Percentiles rank a stretch among this genome's conserved stretches.
Evolutionary conservation across 805 yeast genomes (phyloP).

Genomic region (Kodamaea kaohsiungensis): DNA sequence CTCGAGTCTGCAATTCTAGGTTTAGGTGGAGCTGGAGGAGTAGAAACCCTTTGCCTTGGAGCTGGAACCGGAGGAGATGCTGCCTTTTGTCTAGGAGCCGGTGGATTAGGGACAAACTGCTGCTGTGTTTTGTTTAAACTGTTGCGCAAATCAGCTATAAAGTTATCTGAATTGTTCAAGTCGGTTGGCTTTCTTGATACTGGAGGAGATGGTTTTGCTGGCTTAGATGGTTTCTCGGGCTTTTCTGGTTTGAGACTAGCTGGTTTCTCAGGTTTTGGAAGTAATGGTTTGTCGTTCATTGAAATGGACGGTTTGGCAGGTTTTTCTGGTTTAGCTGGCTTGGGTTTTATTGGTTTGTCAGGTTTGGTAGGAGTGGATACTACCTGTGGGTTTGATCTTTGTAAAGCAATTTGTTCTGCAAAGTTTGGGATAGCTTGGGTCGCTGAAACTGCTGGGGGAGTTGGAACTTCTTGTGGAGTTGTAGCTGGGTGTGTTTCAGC

Average conservation of each 20-base stretch:
- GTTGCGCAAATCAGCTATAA: conserved; percentile 9
- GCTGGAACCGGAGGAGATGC: neutral
- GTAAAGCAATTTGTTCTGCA: conserved; percentile 29
- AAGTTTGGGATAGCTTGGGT: conserved; percentile 22
- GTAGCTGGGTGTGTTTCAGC: conserved; percentile 11
- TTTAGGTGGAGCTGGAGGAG: conserved; percentile 4
- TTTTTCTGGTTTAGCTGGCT: conserved; percentile 20
- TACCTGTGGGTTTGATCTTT: neutral
- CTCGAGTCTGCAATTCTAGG: neutral
- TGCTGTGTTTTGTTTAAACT: conserved; percentile 8
- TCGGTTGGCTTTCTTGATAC: neutral
- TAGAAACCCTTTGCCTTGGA: neutral
- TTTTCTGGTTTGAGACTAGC: neutral
- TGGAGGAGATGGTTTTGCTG: conserved; percentile 6
- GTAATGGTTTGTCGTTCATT: conserved; percentile 2
- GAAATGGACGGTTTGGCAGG: conserved; percentile 17
- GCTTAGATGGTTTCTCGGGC: conserved; percentile 1
- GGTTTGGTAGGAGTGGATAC: conserved; percentile 1
- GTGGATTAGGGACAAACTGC: neutral
- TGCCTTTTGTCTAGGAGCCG: neutral
- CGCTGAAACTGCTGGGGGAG: too few relatives aligned
- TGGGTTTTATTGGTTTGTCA: conserved; percentile 5
- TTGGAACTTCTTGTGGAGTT: too few relatives aligned
- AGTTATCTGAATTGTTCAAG: conserved; percentile 2
- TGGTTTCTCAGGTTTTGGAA: neutral